Base-by-base conservation (phyloP, 1,139 yeast genomes). In the Pichia sorboxylosa region DNA sequence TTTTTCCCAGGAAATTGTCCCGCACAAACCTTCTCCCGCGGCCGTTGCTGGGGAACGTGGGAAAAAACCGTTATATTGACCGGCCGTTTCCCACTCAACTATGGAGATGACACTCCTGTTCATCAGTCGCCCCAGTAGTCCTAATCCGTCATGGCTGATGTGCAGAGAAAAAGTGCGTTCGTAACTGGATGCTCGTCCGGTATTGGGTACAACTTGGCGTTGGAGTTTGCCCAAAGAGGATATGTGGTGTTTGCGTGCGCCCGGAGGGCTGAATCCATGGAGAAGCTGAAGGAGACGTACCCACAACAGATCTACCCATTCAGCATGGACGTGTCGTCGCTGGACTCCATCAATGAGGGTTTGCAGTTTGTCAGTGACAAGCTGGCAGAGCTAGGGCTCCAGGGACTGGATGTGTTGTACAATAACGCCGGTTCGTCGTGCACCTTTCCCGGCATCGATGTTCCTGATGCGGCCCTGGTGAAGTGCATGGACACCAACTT, bases 151-250 rank as follows among this genome's bases (percentile, higher is more conserved):
- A 19, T 19, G 22, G 11, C 10, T 19, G 10, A 19, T 8, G 22
- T 8, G 8, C 25, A 23, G 9, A 4, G 5, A 15, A 31, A 32
- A 24, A 42, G 49, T 13, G 85, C 74, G 2, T 58, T 79, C 27
- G 69, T 82, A 21, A 82, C 93, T 1, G 94, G 93, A 7, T 82
- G 83, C 13, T 78, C 90, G 0, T 76, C 87, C 0, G 94, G 93
- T 9, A 82, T 82, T 42, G 94, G 93, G 4, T 70, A 59, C 48
- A 72, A 74, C 13, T 58, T 78, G 9, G 73, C 87, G 21, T 62
- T 66, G 36, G 84, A 78, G 46, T 62, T 81, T 39, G 76, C 82
- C 13, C 52, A 57, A 14, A 57, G 73, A 37, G 84, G 84, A 2
- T 76, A 67, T 55, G 62, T 59, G 36, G 90, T 82, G 2, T 75